Evolutionary conservation across 305 asterid genomes (phyloP), one percentile per base, ranked within the genome.

Genomic region (Plantago coronopus): DNA sequence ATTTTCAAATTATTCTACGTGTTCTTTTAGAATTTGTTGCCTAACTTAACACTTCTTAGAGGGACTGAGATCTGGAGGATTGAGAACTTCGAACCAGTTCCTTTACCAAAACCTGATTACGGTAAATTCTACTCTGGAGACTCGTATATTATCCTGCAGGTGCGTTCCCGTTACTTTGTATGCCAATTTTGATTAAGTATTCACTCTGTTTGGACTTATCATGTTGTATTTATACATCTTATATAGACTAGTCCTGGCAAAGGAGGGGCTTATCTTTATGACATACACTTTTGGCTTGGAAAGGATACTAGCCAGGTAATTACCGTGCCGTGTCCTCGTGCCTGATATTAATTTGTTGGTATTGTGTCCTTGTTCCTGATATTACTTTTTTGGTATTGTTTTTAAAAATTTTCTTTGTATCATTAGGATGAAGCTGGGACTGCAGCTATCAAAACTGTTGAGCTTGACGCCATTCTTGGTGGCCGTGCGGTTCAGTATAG

Each of bases 21-120:
- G 42, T 40, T 62, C 60, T 20, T 46, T 2, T 43, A 38, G 48
- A 25, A 62, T 61, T 62, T 54, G 66, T 70, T 67, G 69, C 72
- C 73, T 19, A 62, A 58, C 85, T 77, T 85, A 79, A 85, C 79
- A n/a, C 55, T 31, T 22, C 12, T 11, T 54, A 90, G 97, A 66
- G 97, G 97, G 57, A 80, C 78, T 29, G 97, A 90, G 66, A 87
- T 87, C 31, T 90, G 97, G 97, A 87, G 97, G 77, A 85, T 90
- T 10, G 96, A 90, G 70, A 85, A 85, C 76, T 87, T 87, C 73
- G 86, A 78, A 60, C 97, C 96, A 22, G 96, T 90, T 80, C 94
- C 91, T 61, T 59, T 85, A 71, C 89, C 97, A 65, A 90, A 85
- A 75, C 38, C 91, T 25, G 86, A 83, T 45, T 67, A 87, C 74